These are phyloP conservation scores for Meredithiella fracta DNA, from an alignment of 2,329 filamentous ascomycete species.

Conservation along the genomic window DNA sequence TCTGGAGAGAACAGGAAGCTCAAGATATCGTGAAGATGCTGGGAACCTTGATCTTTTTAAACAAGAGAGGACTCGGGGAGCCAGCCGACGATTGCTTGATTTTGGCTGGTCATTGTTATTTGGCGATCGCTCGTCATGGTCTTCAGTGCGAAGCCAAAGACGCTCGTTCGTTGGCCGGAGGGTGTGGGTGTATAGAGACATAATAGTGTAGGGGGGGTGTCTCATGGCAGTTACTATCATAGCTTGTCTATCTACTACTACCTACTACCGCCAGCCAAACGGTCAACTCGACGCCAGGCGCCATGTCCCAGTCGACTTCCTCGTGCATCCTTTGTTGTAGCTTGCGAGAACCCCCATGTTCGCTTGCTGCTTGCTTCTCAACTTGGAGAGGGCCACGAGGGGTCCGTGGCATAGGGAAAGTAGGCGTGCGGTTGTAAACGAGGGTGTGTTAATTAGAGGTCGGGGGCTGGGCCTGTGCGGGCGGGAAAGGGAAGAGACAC, in stretches of 20 bases:
- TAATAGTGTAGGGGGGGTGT: too few relatives aligned
- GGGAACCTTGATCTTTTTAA: neutral
- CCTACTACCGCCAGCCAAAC: neutral
- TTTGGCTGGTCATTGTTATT: neutral
- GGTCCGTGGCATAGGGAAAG: neutral
- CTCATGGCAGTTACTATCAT: neutral
- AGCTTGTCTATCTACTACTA: neutral
- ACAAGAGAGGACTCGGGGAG: neutral
- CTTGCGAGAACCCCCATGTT: neutral
- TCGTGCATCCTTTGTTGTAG: neutral
- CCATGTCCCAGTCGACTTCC: neutral
- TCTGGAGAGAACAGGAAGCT: constrained; percentile 6
- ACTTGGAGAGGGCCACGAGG: neutral
- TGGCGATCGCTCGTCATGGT: neutral
- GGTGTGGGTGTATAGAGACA: too few relatives aligned
- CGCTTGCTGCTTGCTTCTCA: neutral
- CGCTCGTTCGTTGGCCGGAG: too few relatives aligned
- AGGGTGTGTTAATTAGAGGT: too few relatives aligned
- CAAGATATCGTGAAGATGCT: neutral
- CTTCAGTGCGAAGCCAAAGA: too few relatives aligned
- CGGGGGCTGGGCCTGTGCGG: too few relatives aligned
- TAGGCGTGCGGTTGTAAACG: too few relatives aligned
- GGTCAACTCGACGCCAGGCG: neutral
- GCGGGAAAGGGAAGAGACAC: too few relatives aligned
- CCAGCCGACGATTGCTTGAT: neutral